Evolutionary conservation across 495 filamentous ascomycete genomes (phyloP).

Genomic region (Hypomontagnella monticulosa): DNA sequence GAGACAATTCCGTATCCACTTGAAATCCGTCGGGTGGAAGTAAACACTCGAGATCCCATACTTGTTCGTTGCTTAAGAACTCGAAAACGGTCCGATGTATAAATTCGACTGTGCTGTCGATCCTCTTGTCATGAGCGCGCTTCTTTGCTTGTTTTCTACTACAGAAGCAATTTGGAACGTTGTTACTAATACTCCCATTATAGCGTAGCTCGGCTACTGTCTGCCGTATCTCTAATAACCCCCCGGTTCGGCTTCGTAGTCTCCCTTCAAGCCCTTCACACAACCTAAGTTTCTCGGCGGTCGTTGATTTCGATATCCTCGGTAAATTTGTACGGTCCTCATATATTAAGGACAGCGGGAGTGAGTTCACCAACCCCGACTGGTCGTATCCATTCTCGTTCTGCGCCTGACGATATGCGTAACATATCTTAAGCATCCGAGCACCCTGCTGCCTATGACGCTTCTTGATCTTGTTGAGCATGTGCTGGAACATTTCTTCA

Average conservation of each 20-base stretch:
- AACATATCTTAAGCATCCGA: slow-evolving; percentile 10
- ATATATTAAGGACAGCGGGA: not conserved
- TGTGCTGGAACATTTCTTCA: slow-evolving; percentile 43
- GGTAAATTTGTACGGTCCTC: not conserved
- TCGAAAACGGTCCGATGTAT: slow-evolving; percentile 44
- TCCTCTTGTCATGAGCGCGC: not conserved
- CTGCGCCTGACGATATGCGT: no score
- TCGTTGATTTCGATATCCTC: not conserved
- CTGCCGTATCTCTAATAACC: slow-evolving; percentile 36
- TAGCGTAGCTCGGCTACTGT: no score
- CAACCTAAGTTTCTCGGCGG: not conserved
- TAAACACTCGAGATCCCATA: slow-evolving; percentile 33
- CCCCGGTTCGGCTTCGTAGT: slow-evolving; percentile 33
- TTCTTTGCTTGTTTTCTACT: no score
- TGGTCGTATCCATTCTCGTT: no score
- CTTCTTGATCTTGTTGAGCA: slow-evolving; percentile 24
- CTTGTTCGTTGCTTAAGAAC: slow-evolving; percentile 22
- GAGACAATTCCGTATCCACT: not conserved
- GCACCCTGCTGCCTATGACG: slow-evolving; percentile 17
- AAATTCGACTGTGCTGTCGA: slow-evolving; percentile 28
- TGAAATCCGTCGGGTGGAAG: not conserved
- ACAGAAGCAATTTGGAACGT: not conserved
- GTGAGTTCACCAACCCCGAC: not conserved
- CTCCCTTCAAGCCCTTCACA: slow-evolving; percentile 31
- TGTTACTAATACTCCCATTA: no score